A percentile compares a stretch with the other conserved stretches of the same genome.
These are phyloP conservation scores for Candida gorgasii DNA, from an alignment of 805 yeast species.

Conservation along the genomic window DNA sequence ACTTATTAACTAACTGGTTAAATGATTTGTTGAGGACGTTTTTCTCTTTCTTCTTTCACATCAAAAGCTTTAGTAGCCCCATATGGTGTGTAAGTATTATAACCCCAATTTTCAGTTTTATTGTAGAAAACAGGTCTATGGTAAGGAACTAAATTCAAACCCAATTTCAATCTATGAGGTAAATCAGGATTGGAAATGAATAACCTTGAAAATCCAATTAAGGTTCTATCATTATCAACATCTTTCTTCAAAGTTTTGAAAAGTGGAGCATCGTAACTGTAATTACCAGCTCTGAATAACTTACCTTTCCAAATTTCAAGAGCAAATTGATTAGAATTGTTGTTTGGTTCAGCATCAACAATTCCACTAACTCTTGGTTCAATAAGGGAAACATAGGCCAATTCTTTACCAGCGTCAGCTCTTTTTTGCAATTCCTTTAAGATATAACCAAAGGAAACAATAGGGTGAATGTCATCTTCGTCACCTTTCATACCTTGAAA, in stretches of 20 bases:
- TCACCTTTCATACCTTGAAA: slow-evolving; percentile 31
- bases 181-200: slow-evolving; percentile 49
- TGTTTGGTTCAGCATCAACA: slow-evolving; percentile 20
- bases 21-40: slow-evolving; percentile 4
- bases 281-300: slow-evolving; percentile 21
- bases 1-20: neutral
- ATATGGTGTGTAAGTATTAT: slow-evolving; percentile 17
- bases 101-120: slow-evolving; percentile 28
- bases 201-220: slow-evolving; percentile 41
- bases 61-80: slow-evolving; percentile 10
- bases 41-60: slow-evolving; percentile 12
- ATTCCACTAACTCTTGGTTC: slow-evolving; percentile 34
- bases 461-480: slow-evolving; percentile 30
- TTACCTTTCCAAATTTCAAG: slow-evolving; percentile 31
- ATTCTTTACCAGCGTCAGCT: slow-evolving; percentile 23
- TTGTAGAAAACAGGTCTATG: slow-evolving; percentile 43
- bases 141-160: slow-evolving; percentile 35
- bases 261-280: slow-evolving; percentile 26
- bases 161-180: slow-evolving; percentile 36
- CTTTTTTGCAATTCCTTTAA: slow-evolving; percentile 29
- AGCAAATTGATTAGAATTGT: slow-evolving; percentile 16
- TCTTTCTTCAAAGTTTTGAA: slow-evolving; percentile 19
- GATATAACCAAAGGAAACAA: slow-evolving; percentile 24
- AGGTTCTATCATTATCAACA: slow-evolving; percentile 34
- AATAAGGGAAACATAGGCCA: slow-evolving; percentile 38